Evolutionary conservation across 169 alveolate genomes (phyloP), one percentile per base, ranked within the genome.

Genomic region (Plasmodium chabaudi): DNA sequence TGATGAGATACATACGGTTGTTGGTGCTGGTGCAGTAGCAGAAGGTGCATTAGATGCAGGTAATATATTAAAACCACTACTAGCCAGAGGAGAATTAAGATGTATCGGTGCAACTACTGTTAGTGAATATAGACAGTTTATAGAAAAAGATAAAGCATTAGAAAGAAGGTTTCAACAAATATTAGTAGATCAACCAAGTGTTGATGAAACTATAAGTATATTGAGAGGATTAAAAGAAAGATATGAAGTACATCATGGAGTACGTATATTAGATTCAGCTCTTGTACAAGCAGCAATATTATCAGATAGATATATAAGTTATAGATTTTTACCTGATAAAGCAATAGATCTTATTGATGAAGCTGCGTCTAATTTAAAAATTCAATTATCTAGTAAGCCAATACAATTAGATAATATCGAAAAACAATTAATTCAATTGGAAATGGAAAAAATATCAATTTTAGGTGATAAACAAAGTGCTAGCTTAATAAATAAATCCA

Each of bases 11-110:
- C 98, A 96, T 91, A 87, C 96, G 12, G 93, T 96, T 70, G 95
- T 96, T 39, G 98, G 98, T 15, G 98, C 98, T 2, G 98, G 98
- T 2, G 95, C 95, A n/a, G 97, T 95, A 61, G 95, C 98, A 42
- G 97, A 96, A 63, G 97, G 97, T 0, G 97, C 98, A 23, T 77
- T 95, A 49, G 98, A 95, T 63, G 97, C 97, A 9, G 97, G 97
- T 9, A 95, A 95, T 84, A 95, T 96, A 47, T 89, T 96, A 79
- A 95, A 95, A 87, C 98, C 98, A 0, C 93, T 96, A 60, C 88
- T 96, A 56, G 98, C 98, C 0, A 92, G 98, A 21, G 98, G 98
- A 5, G 98, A 96, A 87, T 44, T 93, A 71, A 75, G 97, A 23
- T 95, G 96, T 46, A 94, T 96, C 12, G 98, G 98, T 6, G 98